phyloP scores from a whole-genome alignment of 2,329 filamentous ascomycete genomes.

The Clonostachys byssicola region DNA sequence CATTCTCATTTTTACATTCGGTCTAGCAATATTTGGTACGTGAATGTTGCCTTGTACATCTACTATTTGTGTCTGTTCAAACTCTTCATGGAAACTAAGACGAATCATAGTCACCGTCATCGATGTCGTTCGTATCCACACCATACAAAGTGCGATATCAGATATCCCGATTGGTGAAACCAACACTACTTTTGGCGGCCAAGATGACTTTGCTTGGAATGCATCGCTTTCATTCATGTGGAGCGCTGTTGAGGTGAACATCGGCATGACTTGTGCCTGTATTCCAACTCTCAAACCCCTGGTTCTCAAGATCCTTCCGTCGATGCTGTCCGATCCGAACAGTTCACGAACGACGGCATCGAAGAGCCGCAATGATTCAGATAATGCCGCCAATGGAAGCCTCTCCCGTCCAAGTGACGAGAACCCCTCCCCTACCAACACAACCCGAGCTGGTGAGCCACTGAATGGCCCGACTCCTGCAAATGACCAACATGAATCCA shows the following conservation, averaged over 20 bases:
- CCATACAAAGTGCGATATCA: conserved; percentile 70
- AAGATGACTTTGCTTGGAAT: conserved; percentile 62
- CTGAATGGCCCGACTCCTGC: conserved; percentile 19
- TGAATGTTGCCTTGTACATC: background rate
- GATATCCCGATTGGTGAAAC: conserved; percentile 26
- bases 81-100: background rate
- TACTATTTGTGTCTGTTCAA: background rate
- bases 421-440: conserved; percentile 8
- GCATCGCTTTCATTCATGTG: conserved; percentile 87
- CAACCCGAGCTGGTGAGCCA: conserved; percentile 4
- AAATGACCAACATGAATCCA: background rate
- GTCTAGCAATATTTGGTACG: conserved; percentile 68
- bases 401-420: conserved; percentile 7
- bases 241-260: conserved; percentile 87
- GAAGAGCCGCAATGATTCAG: conserved; percentile 4
- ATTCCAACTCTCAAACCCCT: conserved; percentile 91
- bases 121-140: conserved; percentile 86
- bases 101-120: conserved; percentile 67
- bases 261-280: conserved; percentile 86
- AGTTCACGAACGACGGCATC: conserved; percentile 6
- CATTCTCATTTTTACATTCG: conserved; percentile 82
- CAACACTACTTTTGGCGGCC: conserved; percentile 44
- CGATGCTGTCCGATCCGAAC: conserved; percentile 36
- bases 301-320: conserved; percentile 59
- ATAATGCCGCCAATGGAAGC: conserved; percentile 2